Base-by-base conservation (phyloP, 139 green algal species). In the Ulvella scutata region DNA sequence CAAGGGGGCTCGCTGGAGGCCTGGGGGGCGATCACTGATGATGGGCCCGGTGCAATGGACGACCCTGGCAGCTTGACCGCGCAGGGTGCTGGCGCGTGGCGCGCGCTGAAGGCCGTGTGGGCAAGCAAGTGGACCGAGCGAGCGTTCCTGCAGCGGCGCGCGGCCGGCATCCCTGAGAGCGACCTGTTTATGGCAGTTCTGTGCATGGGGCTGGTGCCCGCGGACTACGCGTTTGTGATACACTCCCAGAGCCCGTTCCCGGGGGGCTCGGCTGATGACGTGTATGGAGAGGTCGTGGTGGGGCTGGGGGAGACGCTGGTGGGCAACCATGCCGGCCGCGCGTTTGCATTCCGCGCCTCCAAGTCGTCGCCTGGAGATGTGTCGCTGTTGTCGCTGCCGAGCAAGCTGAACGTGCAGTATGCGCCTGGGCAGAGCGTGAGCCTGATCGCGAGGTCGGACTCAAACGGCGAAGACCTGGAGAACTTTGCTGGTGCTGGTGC, bases 381-480 rank as follows among this genome's bases (percentile, higher is more conserved):
- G 1, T 36, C 43, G 43, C 62, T 86, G 26, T 61, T 85, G 39
- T 74, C 80, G 4, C 76, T 92, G 75, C 90, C 90, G 28, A 82
- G 81, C 82, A 96, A 96, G 83, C 82, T 87, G 28, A 21, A 82
- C 23, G 88, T 79, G 17, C 76, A 89, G 62, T 83, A 76, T 76
- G 82, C 79, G 0, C 72, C 81, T 23, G 62, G 38, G 33, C 62
- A 61, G 39, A 60, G 60, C 21, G 74, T 85, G 7, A 88, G 89
- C 62, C 77, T 96, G 43, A 95, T 96, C 75, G 90, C 86, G 2
- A 80, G 93, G 20, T 95, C 87, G 31, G 93, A 98, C 80, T 95
- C 90, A 29, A 98, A 98, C 77, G 93, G 90, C 7, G 91, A 97
- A 79, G 91, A 97, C 76, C 82, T 97, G 72, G 89, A 93, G 72